Conservation (phyloP, 2,329 filamentous ascomycete species). For the Talaromyces islandicus region DNA sequence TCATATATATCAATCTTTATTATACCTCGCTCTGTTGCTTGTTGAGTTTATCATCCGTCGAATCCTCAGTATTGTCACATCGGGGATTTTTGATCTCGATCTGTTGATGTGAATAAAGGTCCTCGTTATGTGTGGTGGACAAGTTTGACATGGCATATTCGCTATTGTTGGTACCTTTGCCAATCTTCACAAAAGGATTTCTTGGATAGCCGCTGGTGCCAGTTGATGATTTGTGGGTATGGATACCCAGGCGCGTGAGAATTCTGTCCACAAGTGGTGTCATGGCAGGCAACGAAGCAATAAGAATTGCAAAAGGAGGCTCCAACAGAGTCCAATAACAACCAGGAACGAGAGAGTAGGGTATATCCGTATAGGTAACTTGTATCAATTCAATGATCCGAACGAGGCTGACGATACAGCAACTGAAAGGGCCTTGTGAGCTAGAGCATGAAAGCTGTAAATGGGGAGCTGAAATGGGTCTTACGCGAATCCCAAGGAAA, state of each 20-base stretch:
- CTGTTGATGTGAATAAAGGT: too few relatives aligned
- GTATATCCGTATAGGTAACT: neutral
- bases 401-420: neutral
- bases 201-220: neutral
- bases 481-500: neutral
- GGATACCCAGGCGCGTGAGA: neutral
- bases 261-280: neutral
- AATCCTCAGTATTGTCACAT: neutral
- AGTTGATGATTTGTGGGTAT: conserved; percentile 4
- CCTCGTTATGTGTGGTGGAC: neutral
- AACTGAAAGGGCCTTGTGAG: neutral
- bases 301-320: neutral
- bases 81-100: too few relatives aligned
- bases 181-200: neutral
- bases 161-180: neutral
- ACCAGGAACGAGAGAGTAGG: neutral
- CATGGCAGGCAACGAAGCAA: neutral
- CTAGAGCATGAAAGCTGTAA: neutral
- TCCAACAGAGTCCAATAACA: neutral
- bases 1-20: neutral
- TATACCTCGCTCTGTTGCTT: neutral
- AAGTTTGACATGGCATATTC: neutral
- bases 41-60: neutral
- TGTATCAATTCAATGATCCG: neutral
- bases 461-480: neutral